Evolutionary conservation across 768 basidiomycete genomes (phyloP).

Genomic region (Xerocomellus amylosporus): DNA sequence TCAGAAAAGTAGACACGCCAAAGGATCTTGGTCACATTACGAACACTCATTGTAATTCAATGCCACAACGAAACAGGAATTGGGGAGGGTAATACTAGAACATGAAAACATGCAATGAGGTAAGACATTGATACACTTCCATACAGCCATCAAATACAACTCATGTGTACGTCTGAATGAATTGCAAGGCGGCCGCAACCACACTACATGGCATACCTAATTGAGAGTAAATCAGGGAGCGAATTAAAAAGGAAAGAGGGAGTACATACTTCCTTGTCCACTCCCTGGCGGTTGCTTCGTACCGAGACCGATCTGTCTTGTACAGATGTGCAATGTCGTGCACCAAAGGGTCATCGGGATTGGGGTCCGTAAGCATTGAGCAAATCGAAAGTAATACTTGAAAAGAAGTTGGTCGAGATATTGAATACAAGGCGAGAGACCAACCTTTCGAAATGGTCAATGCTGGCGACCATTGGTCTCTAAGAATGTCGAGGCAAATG

Average conservation of each 20-base stretch:
- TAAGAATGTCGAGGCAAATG: slow-evolving; percentile 96
- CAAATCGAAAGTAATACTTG: slow-evolving; percentile 95
- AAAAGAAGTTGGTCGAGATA: background rate
- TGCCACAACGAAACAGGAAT: slow-evolving; percentile 17
- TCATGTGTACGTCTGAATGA: slow-evolving; percentile 20
- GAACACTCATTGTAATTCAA: slow-evolving; percentile 19
- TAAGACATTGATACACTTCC: slow-evolving; percentile 34
- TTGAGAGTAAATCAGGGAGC: background rate
- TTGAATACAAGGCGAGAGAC: slow-evolving; percentile 17
- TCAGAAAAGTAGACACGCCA: background rate
- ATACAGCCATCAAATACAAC: slow-evolving; percentile 33
- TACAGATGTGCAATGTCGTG: slow-evolving; percentile 98
- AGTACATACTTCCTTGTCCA: slow-evolving; percentile 95
- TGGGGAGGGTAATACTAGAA: slow-evolving; percentile 32
- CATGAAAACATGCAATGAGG: slow-evolving; percentile 32
- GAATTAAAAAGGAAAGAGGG: background rate
- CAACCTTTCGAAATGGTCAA: slow-evolving; percentile 97
- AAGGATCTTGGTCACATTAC: slow-evolving; percentile 1
- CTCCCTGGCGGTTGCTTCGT: slow-evolving; percentile 97
- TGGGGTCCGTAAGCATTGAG: slow-evolving; percentile 99
- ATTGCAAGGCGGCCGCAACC: slow-evolving; percentile 24
- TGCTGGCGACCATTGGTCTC: slow-evolving; percentile 99
- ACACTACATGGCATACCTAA: slow-evolving; percentile 54
- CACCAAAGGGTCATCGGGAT: slow-evolving; percentile 97
- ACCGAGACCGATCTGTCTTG: slow-evolving; percentile 97